Conservation (phyloP, 2,329 filamentous ascomycete genomes). For the Aspergillus candidus region DNA sequence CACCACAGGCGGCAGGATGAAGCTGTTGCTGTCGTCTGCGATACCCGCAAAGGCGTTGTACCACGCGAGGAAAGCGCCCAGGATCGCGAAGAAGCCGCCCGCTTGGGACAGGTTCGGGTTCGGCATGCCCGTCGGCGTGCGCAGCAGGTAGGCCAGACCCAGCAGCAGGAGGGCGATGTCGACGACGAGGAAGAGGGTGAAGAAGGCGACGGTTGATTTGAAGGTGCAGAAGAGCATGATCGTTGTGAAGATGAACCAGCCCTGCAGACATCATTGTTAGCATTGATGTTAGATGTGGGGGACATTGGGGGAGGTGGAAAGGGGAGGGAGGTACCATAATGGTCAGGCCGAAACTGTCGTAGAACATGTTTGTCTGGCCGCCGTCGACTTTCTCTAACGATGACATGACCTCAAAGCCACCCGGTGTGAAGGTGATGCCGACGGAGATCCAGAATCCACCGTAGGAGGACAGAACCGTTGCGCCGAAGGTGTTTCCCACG, state of each 20-base stretch:
- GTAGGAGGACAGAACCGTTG: slow-evolving; percentile 68
- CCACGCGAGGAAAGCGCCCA: slow-evolving; percentile 74
- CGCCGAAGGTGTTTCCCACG: slow-evolving; percentile 72
- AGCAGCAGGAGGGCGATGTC: slow-evolving; percentile 68
- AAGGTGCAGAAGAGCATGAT: slow-evolving; percentile 65
- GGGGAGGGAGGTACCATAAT: slow-evolving; percentile 46
- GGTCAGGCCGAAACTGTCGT: slow-evolving; percentile 63
- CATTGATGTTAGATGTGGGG: not conserved
- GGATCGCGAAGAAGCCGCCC: slow-evolving; percentile 66
- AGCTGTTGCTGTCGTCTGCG: slow-evolving; percentile 61
- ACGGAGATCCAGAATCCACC: slow-evolving; percentile 76
- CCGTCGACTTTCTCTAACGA: slow-evolving; percentile 33
- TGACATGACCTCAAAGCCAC: slow-evolving; percentile 54
- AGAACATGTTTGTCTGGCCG: slow-evolving; percentile 36
- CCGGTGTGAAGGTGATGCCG: slow-evolving; percentile 60
- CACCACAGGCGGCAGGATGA: slow-evolving; percentile 80
- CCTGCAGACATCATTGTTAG: slow-evolving; percentile 23
- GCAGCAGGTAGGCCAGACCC: slow-evolving; percentile 54
- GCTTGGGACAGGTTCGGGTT: slow-evolving; percentile 52
- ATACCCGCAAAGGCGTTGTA: slow-evolving; percentile 78
- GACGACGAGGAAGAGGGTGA: slow-evolving; percentile 65
- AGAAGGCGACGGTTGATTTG: slow-evolving; percentile 69
- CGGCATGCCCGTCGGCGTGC: slow-evolving; percentile 35
- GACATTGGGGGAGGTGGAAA: not conserved
- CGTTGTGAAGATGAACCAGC: slow-evolving; percentile 78